These are phyloP conservation scores for Pyrenophora teres DNA, from an alignment of 2,329 filamentous ascomycete genomes.

Conservation along the genomic window DNA sequence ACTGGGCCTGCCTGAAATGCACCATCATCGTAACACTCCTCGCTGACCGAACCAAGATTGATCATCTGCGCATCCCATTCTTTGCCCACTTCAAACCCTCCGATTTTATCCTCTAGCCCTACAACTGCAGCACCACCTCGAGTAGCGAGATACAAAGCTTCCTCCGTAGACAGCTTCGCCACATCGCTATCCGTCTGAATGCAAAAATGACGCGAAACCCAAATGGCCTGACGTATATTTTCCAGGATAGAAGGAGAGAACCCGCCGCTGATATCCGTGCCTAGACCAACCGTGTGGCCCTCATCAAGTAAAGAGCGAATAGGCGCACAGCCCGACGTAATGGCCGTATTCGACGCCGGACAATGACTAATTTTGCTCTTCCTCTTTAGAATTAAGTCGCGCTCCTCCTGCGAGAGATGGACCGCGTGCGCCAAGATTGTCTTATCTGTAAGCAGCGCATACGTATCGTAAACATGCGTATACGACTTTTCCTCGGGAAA, in stretches of 20 bases:
- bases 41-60: conserved; percentile 57
- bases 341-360: conserved; percentile 80
- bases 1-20: conserved; percentile 66
- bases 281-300: conserved; percentile 80
- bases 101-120: conserved; percentile 72
- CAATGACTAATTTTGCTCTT: conserved; percentile 79
- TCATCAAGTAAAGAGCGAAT: conserved; percentile 75
- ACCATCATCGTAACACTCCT: conserved; percentile 38
- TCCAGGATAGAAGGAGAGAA: conserved; percentile 82
- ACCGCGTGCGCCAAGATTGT: conserved; percentile 88
- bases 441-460: conserved; percentile 68
- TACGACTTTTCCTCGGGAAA: conserved; percentile 69
- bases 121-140: conserved; percentile 84
- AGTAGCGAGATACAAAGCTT: conserved; percentile 85
- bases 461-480: conserved; percentile 76
- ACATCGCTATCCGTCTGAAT: conserved; percentile 52
- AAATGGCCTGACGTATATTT: conserved; percentile 77
- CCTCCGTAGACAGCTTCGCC: conserved; percentile 78
- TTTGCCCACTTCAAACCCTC: conserved; percentile 83
- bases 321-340: conserved; percentile 78
- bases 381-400: conserved; percentile 63
- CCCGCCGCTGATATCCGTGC: conserved; percentile 89
- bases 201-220: conserved; percentile 75
- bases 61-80: conserved; percentile 91
- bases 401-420: conserved; percentile 72